Base-by-base conservation (phyloP, 768 basidiomycete genomes). In the Sarcodon aspratus region DNA sequence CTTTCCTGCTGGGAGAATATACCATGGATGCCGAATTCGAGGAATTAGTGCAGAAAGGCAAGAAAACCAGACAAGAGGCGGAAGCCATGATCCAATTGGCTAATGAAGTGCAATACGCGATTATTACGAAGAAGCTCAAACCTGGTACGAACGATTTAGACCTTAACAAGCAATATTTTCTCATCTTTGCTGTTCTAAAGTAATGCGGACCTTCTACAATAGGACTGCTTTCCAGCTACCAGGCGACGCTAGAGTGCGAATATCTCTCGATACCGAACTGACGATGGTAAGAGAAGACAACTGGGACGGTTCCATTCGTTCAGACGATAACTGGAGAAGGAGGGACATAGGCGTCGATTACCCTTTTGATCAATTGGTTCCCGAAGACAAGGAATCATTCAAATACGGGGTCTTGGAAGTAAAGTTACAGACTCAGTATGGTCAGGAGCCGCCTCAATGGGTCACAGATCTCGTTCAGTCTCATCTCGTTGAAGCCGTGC, bases 191-290 rank as follows among this genome's bases (percentile, higher is more conserved):
- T 40, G 36, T 0, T 48, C 11, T 13, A 8, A 48, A 94, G 95
- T 97, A 35, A 82, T 95, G 84, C 78, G 95, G 15, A 91, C 94
- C 8, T 99, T 97, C 69, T 99, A 98, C 69, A 96, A 97, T 61
- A 86, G 96, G 37, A 98, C 96, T 11, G 96, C 96, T 1, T 99
- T 99, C 74, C 96, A 99, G 66, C 78, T 99, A 18, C 96, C 96
- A 8, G 95, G 95, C 17, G 95, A 99, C 61, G 95, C 93, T n/a
- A 81, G 91, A 46, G 96, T 99, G 35, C 92, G 96, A 46, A 97
- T 99, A 52, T 98, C 96, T 13, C 80, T 99, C 51, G 96, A 99
- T 61, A 99, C 96, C 0, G 91, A 97, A 63, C 77, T 99, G 33
- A 85, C 89, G 3, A 82, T 99, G 76, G 65, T 96, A 47, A 78